Evolutionary conservation across 140 eudicot species (phyloP).

Genomic region (Oenanthe javanica): DNA sequence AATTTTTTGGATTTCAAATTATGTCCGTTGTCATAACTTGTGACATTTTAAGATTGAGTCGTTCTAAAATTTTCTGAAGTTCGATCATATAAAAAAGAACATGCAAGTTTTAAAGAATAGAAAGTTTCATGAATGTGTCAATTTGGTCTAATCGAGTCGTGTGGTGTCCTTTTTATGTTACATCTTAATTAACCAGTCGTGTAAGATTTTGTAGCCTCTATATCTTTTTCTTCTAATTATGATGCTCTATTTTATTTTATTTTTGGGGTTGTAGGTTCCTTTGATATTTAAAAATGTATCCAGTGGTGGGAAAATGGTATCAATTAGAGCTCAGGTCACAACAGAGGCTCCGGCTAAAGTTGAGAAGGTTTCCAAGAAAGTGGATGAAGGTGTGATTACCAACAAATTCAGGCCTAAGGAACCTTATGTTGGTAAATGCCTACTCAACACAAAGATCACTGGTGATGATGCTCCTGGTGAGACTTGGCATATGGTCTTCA

Average conservation of each 20-base stretch:
- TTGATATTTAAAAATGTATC: constrained; percentile 32
- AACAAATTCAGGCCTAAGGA: constrained; percentile 47
- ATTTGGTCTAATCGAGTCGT: neutral
- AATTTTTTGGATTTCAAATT: neutral
- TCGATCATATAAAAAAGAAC: neutral
- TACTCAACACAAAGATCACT: constrained; percentile 93
- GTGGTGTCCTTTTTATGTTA: neutral
- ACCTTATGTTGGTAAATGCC: constrained; percentile 50
- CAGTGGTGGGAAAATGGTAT: constrained; percentile 15
- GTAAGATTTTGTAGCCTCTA: neutral
- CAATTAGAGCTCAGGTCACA: constrained; percentile 49
- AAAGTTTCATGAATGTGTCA: neutral
- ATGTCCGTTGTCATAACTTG: neutral
- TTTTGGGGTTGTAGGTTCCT: constrained; percentile 29
- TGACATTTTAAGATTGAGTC: no score
- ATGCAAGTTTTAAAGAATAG: neutral
- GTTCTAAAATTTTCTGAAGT: neutral
- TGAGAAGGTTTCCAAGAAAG: constrained; percentile 45
- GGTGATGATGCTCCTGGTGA: constrained; percentile 99
- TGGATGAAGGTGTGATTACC: constrained; percentile 44
- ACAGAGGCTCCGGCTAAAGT: constrained; percentile 49
- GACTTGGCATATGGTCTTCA: constrained; percentile 98
- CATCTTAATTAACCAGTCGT: neutral
- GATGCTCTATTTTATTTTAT: neutral
- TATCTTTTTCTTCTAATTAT: neutral